These are phyloP conservation scores for Picea engelmannii DNA, from an alignment of 83 land plant species.

Conservation along the genomic window DNA sequence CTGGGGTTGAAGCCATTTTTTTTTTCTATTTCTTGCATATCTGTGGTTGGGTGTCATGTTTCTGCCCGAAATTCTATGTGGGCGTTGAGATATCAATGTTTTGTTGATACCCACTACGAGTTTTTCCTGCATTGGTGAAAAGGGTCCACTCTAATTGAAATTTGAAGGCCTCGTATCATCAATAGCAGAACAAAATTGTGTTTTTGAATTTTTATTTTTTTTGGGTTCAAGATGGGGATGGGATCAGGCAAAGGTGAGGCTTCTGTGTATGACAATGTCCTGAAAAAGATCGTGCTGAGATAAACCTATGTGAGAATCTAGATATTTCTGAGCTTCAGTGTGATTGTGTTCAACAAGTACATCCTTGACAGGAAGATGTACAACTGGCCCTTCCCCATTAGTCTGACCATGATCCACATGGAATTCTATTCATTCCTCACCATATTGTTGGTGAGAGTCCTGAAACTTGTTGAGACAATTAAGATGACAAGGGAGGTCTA, in stretches of 20 bases:
- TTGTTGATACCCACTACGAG: too few relatives aligned
- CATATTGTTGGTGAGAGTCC: slow-evolving; percentile 53
- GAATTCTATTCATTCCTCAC: slow-evolving; percentile 78
- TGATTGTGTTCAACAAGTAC: slow-evolving; percentile 90
- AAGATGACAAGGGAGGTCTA: slow-evolving; percentile 63
- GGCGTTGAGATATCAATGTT: too few relatives aligned
- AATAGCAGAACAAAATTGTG: too few relatives aligned
- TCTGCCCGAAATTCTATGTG: too few relatives aligned
- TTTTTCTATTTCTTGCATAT: too few relatives aligned
- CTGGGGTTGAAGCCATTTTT: too few relatives aligned
- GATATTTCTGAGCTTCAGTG: slow-evolving; percentile 84
- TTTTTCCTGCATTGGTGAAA: too few relatives aligned
- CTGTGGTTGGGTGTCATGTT: too few relatives aligned
- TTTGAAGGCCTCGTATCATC: too few relatives aligned
- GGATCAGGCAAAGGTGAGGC: slow-evolving; percentile 35
- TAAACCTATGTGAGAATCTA: slow-evolving; percentile 73
- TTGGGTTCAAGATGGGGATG: too few relatives aligned
- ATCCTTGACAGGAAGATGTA: slow-evolving; percentile 83
- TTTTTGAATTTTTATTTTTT: too few relatives aligned
- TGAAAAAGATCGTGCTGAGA: slow-evolving; percentile 63
- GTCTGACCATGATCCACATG: slow-evolving; percentile 93
- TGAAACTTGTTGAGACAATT: slow-evolving; percentile 60
- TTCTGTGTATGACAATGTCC: slow-evolving; percentile 29
- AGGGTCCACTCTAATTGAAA: too few relatives aligned
- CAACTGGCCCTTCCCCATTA: slow-evolving; percentile 86